phyloP scores from a whole-genome alignment of 371 early-diverging fungal species.

The Rhizomucor pusillus region DNA sequence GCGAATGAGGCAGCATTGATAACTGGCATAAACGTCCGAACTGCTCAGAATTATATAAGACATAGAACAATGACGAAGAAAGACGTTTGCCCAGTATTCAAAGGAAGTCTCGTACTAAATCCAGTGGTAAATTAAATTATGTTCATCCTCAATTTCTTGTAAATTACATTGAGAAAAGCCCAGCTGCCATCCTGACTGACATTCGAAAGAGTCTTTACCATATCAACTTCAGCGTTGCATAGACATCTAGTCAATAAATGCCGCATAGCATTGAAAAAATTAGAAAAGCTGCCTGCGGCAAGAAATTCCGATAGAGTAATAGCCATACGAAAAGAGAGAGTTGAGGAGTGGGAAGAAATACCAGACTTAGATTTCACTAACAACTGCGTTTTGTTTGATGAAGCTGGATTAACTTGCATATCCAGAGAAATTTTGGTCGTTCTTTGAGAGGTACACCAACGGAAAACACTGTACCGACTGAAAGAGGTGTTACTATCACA shows the following conservation, averaged over 20 bases:
- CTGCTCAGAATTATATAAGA: conserved; percentile 9
- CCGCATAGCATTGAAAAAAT: conserved; percentile 8
- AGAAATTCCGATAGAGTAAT: conserved; percentile 11
- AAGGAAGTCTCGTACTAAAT: conserved; percentile 2
- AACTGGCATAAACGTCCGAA: conserved; percentile 10
- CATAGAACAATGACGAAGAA: conserved; percentile 11
- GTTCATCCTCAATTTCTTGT: conserved; percentile 3
- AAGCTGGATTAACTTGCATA: conserved; percentile 12
- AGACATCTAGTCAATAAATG: conserved; percentile 9
- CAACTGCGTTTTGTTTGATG: conserved; percentile 14
- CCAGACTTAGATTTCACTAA: conserved; percentile 8
- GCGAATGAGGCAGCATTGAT: conserved; percentile 8
- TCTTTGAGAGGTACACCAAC: conserved; percentile 13
- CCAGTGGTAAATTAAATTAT: conserved; percentile 7
- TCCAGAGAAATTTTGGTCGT: conserved; percentile 9
- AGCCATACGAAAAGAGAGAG: conserved; percentile 6
- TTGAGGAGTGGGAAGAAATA: conserved; percentile 9
- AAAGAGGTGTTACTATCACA: background rate
- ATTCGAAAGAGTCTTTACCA: conserved; percentile 5
- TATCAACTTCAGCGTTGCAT: conserved; percentile 8
- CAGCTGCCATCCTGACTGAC: conserved; percentile 1
- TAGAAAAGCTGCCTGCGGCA: conserved; percentile 14
- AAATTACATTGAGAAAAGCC: conserved; percentile 2
- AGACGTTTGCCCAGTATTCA: conserved; percentile 5
- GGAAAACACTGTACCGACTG: conserved; percentile 3